Evolutionary conservation across 2,329 filamentous ascomycete species (phyloP), one percentile per base, ranked within the genome.

Genomic region (Scedosporium apiospermum): DNA sequence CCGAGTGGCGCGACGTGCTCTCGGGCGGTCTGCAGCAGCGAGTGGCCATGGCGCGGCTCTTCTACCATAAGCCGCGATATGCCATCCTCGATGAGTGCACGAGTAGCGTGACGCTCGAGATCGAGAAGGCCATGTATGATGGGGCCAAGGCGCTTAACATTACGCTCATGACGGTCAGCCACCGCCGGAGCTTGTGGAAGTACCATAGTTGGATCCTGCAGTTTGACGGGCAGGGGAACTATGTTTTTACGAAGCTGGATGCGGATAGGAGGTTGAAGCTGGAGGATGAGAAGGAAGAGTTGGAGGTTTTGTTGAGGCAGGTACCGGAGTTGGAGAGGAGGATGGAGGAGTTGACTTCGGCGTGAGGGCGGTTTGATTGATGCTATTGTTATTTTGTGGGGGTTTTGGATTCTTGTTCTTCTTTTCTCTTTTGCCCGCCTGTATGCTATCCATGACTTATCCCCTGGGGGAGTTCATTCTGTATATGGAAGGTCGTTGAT

Each of bases 81-180:
- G 95, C 95, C 10, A 99, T 99, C 67, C 80, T 99, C 44, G 95
- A 99, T 73, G 95, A 99, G 77, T 99, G 95, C 75, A 99, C 95
- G 6, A 93, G 88, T 63, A 91, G 87, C 61, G 91, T 99, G n/a
- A 97, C 96, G 16, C 82, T 97, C 30, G 93, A 98, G 68, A 92
- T 93, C 65, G 95, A 99, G 72, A 89, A 91, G 72, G 83, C 91
- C 72, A 98, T 99, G 92, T 99, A 99, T 74, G 93, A 97, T 69
- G 93, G 91, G 62, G 95, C 95, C 60, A 98, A 99, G 80, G 82
- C 84, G 18, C 77, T 97, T 18, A 92, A 91, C 3, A 95, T 97
- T 69, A 98, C 95, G 0, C 82, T 99, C 66, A 97, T 99, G 91
- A 99, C 95, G 0, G 95, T 99, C 26, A 92, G 88, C 66, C 95